These are phyloP conservation scores for Xylaria sp. DNA, from an alignment of 2,329 filamentous ascomycete genomes.

Conservation along the genomic window DNA sequence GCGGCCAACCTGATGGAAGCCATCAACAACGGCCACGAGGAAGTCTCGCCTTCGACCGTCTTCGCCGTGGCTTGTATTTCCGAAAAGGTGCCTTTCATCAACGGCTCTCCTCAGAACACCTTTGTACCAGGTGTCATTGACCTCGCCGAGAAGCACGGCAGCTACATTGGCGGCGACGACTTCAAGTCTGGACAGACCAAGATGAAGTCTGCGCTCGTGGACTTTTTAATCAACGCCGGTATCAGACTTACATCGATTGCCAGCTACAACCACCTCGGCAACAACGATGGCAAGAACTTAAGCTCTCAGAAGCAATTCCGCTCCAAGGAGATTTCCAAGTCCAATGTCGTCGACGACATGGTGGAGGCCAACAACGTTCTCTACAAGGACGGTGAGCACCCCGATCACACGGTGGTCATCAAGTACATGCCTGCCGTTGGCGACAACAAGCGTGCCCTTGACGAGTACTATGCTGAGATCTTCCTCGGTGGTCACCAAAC, in stretches of 20 bases:
- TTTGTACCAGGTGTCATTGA: conserved; percentile 91
- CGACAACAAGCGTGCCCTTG: conserved; percentile 96
- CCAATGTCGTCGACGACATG: conserved; percentile 99
- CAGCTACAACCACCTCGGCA: conserved; percentile 98
- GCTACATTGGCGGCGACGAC: conserved; percentile 96
- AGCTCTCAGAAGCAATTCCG: conserved; percentile 98
- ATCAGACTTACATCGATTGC: conserved; percentile 99
- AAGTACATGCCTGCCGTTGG: conserved; percentile 99
- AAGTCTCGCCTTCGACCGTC: conserved; percentile 91
- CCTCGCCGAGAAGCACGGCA: conserved; percentile 77
- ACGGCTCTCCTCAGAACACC: conserved; percentile 97
- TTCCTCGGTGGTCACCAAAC: conserved; percentile 98
- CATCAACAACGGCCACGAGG: conserved; percentile 79
- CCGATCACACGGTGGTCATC: conserved; percentile 97
- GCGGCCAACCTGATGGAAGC: conserved; percentile 87
- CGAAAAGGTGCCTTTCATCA: conserved; percentile 91
- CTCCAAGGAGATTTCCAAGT: conserved; percentile 99
- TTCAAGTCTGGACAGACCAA: conserved; percentile 99
- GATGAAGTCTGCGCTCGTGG: conserved; percentile 99
- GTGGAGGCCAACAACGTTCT: conserved; percentile 89
- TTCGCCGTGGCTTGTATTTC: conserved; percentile 94
- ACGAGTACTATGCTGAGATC: conserved; percentile 99
- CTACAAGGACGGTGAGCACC: conserved; percentile 88
- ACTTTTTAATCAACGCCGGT: conserved; percentile 96
- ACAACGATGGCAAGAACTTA: conserved; percentile 98